Percentiles rank a stretch among this genome's conserved stretches.
Conservation (phyloP, 495 filamentous ascomycete species). For the Terfezia boudieri region DNA sequence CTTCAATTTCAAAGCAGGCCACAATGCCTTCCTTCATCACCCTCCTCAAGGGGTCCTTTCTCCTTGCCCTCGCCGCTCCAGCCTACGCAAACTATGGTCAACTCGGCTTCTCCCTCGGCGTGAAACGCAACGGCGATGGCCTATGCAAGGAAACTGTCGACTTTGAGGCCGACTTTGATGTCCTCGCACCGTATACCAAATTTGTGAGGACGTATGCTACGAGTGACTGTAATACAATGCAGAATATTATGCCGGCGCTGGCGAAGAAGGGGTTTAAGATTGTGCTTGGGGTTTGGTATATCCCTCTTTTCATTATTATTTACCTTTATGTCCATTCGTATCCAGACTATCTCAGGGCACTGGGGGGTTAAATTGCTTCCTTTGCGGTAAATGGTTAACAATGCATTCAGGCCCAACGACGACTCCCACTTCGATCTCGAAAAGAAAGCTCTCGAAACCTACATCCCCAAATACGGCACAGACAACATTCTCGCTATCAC, state of each 20-base stretch:
- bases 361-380: neutral
- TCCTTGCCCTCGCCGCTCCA: slow-evolving; percentile 23
- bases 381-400: slow-evolving; percentile 3
- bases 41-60: slow-evolving; percentile 17
- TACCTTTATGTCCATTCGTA: neutral
- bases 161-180: slow-evolving; percentile 34
- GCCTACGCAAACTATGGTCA: slow-evolving; percentile 23
- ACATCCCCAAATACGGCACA: slow-evolving; percentile 28
- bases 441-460: slow-evolving; percentile 32
- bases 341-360: neutral
- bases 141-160: slow-evolving; percentile 49
- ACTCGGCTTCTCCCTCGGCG: slow-evolving; percentile 34
- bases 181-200: slow-evolving; percentile 20
- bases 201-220: slow-evolving; percentile 53
- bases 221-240: slow-evolving; percentile 40
- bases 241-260: slow-evolving; percentile 48
- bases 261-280: slow-evolving; percentile 50
- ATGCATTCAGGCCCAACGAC: slow-evolving; percentile 37
- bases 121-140: slow-evolving; percentile 29
- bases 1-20: neutral
- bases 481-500: slow-evolving; percentile 50
- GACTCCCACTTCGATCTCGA: slow-evolving; percentile 41
- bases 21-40: slow-evolving; percentile 21
- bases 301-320: neutral
- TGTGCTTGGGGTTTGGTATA: slow-evolving; percentile 54